phyloP scores from a whole-genome alignment of 2,329 filamentous ascomycete species.

The Fusarium anthophilum region DNA sequence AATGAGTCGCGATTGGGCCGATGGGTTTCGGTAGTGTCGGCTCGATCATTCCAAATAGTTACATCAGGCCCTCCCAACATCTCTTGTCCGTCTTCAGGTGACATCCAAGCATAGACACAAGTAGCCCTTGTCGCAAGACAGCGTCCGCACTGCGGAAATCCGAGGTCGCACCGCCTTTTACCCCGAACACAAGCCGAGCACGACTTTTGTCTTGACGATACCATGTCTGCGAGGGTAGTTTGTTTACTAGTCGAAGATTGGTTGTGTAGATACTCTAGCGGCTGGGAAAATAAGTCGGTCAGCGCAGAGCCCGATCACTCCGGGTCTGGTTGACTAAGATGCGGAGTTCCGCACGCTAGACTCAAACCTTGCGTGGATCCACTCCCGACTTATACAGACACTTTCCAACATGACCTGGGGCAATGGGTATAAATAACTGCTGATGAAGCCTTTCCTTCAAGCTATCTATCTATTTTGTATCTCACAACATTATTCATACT shows the following conservation, averaged over 20 bases:
- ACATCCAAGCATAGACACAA: not conserved
- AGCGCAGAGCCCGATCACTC: not conserved
- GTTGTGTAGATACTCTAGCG: not conserved
- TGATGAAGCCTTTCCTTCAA: not conserved
- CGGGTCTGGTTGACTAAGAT: not conserved
- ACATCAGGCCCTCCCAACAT: too few relatives aligned
- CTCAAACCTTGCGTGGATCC: not conserved
- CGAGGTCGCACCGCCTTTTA: not conserved
- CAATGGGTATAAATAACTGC: not conserved
- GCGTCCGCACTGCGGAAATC: not conserved
- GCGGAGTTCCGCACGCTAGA: not conserved
- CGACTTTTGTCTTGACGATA: not conserved
- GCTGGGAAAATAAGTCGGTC: too few relatives aligned
- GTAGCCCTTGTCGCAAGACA: not conserved
- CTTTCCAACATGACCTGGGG: too few relatives aligned
- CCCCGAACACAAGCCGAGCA: not conserved
- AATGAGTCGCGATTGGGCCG: rapidly evolving
- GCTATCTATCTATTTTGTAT: rapidly evolving
- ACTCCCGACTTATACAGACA: not conserved
- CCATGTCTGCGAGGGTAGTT: not conserved
- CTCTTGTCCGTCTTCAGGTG: not conserved
- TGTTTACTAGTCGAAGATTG: rapidly evolving
- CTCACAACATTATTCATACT: too few relatives aligned
- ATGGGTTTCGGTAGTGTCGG: rapidly evolving
- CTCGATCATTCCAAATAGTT: rapidly evolving